Base-by-base conservation (phyloP, 305 asterid genomes). In the Euphrasia arctica region DNA sequence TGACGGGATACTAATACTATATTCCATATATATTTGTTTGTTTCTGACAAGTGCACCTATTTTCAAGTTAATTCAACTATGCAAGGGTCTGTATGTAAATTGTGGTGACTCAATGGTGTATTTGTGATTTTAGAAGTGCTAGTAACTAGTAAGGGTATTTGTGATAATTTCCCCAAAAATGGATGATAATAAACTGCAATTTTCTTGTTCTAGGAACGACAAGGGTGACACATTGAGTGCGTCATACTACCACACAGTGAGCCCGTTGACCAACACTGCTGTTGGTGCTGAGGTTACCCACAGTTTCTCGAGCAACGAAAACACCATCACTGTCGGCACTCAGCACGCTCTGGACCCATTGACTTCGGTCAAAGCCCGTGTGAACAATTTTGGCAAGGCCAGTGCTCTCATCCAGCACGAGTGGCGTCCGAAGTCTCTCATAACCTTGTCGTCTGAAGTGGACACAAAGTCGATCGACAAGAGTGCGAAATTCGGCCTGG, bases 361-460 rank as follows among this genome's bases (percentile, higher is more conserved):
- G 72, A 82, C 91, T 9, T 70, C 82, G 0, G 83, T 84, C 62
- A 84, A 82, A 72, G 84, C 84, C 6, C 82, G 88, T 4, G 57
- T 80, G 29, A 78, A 84, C 78, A 84, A 80, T 69, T 66, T 27
- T 5, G 88, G 91, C 43, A 80, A 67, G 76, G 83, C 79, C 8
- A 78, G 66, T 70, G 84, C 88, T 51, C 67, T 82, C 66, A 71
- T 82, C 70, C 86, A 84, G 72, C 88, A 84, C 31, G 86, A 82
- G 65, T 84, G 88, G 91, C 91, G 88, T 66, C 91, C 85, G 5
- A 82, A 80, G 70, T 84, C 91, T 2, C 83, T 79, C 29, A 61
- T 82, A 69, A 84, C 82, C 47, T 13, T 84, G 42, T 82, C 91
- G 1, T 67, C 80, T 15, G 91, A 84, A 54, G 85, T 84, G 50